Base-by-base conservation (phyloP, 768 basidiomycete species). In the Mycena floridula region DNA sequence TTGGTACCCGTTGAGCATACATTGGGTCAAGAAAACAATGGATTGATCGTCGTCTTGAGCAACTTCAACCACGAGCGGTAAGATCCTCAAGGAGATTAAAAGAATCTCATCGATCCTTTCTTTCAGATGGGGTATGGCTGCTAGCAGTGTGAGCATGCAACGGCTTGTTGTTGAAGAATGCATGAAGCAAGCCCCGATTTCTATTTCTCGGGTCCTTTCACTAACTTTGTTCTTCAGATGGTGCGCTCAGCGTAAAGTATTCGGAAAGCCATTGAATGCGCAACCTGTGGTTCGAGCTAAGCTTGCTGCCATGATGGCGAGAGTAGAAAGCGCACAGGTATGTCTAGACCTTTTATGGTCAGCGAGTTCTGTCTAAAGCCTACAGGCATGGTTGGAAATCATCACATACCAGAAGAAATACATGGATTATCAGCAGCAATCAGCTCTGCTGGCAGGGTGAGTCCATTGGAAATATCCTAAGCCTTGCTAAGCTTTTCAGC, bases 11-110 rank as follows among this genome's bases (percentile, higher is more conserved):
- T 85, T 2, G 85, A 78, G 55, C 89, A 94, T 60, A 86, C 84
- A 20, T 74, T 96, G 22, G 92, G 91, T 2, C 74, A 76, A 3
- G 87, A 87, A 55, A 80, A 88, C 43, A 77, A 77, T 50, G 89
- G 89, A 25, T 66, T 72, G 28, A 71, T 72, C 48, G 71, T 74
- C 39, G 75, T 72, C 61, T 61, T 68, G 22, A 83, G 80, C 50
- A 96, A 96, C 67, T 96, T 95, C 67, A 95, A 94, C 62, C 91
- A 94, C 64, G 93, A 93, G 59, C 83, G 88, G 57, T 94, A 89
- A 90, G 85, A 56, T 58, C n/a, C 77, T 79, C 49, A 69, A 81
- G 13, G 38, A 54, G 6, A 60, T 81, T n/a, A n/a, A n/a, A n/a
- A n/a, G 27, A 67, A 45, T 52, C 9, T 35, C 40, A 44, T 30